Conservation (phyloP, 2,329 filamentous ascomycete genomes). For the Pyricularia grisea region DNA sequence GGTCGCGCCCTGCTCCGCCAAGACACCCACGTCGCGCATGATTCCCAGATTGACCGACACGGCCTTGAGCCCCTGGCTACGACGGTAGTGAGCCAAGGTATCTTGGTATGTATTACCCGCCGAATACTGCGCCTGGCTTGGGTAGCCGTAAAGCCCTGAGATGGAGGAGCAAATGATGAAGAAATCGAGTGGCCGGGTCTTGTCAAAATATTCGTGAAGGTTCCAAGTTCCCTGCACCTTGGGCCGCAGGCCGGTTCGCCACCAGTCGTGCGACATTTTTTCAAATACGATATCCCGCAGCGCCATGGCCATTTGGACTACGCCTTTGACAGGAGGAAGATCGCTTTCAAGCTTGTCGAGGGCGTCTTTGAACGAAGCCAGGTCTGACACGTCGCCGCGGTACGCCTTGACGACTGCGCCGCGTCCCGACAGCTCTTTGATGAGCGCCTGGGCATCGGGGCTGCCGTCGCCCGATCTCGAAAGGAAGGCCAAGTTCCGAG, state of each 20-base stretch:
- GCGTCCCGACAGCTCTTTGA: too few relatives aligned
- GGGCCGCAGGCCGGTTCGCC: slow-evolving; percentile 12
- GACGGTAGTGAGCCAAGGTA: slow-evolving; percentile 15
- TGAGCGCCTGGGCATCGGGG: too few relatives aligned
- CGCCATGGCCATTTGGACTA: not conserved
- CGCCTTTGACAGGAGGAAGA: slow-evolving; percentile 7
- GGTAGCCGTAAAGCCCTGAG: slow-evolving; percentile 14
- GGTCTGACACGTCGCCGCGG: not conserved
- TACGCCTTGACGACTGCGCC: not conserved
- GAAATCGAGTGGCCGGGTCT: slow-evolving; percentile 15
- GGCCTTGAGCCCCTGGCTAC: slow-evolving; percentile 8
- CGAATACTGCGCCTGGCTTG: slow-evolving; percentile 18
- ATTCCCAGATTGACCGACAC: slow-evolving; percentile 14
- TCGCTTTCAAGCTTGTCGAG: slow-evolving; percentile 7
- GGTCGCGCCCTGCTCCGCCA: slow-evolving; percentile 25
- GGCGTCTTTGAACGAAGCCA: not conserved
- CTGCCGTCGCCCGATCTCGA: too few relatives aligned
- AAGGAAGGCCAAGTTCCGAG: too few relatives aligned
- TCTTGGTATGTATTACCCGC: slow-evolving; percentile 24
- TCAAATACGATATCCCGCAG: slow-evolving; percentile 5
- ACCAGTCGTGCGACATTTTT: slow-evolving; percentile 5
- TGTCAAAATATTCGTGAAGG: slow-evolving; percentile 14
- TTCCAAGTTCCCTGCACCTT: slow-evolving; percentile 24
- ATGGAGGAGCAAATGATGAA: slow-evolving; percentile 20
- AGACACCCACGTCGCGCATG: slow-evolving; percentile 30